Base-by-base conservation (phyloP, 768 basidiomycete species). In the Mycena leptocephala region DNA sequence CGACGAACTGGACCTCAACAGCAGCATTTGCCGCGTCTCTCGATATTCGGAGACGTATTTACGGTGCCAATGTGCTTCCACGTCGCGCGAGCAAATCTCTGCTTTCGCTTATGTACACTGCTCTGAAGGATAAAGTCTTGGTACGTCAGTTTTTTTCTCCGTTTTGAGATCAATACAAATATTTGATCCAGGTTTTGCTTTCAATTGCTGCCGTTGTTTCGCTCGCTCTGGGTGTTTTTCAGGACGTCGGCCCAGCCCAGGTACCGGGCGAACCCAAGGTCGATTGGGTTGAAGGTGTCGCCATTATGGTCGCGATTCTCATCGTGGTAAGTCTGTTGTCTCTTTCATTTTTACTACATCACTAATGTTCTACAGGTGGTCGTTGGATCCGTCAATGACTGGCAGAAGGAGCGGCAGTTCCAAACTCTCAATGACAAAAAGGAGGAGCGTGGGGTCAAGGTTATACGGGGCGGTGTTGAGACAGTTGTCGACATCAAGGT, bases 331-430 rank as follows among this genome's bases (percentile, higher is more conserved):
- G 92, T 86, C 9, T 28, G 51, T 43, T 11, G 33, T 58, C 8
- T 14, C 35, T 13, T 68, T 56, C 35, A 51, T 26, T 51, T 39
- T 28, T 16, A 24, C 62, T 24, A 86, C 53, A 18, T 59, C 43
- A 61, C 62, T 79, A 20, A 35, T 58, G 59, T 43, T 66, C 11
- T 24, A 43, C 75, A 95, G 94, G 94, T 96, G 72, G 80, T 96
- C 53, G 98, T 99, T 71, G 98, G 98, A 35, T 97, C 97, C 16
- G 79, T 99, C 55, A 99, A 99, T 81, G 98, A 99, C 85, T 99
- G 96, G 95, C 97, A 99, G 85, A 99, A 99, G 85, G 98, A 99
- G 84, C 93, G 93, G 2, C 98, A 99, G 85, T 99, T 99, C 88
- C 93, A 94, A 80, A 89, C 88, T 24, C 90, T 99, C 51, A 99